Conservation (phyloP, 106 monocot genomes). For the Apostasia shenzhenica region DNA sequence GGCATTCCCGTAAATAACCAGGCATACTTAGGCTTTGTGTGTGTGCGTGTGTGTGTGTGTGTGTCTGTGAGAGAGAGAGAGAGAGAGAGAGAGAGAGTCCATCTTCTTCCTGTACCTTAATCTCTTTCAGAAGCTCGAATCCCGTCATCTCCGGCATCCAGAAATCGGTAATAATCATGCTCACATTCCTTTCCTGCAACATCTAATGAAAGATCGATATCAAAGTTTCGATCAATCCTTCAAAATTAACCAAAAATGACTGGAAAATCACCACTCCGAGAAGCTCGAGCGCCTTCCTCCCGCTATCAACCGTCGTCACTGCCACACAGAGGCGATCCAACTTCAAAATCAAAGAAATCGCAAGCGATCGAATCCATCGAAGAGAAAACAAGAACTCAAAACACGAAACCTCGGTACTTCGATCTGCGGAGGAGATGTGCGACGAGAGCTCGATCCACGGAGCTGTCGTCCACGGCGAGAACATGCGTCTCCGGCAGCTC, state of each 20-base stretch:
- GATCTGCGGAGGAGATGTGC: conserved; percentile 28
- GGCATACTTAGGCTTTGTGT: conserved; percentile 8
- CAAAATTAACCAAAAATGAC: neutral
- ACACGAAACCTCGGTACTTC: conserved; percentile 25
- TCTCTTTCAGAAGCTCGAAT: conserved; percentile 48
- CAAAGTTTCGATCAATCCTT: neutral
- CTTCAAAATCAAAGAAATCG: neutral
- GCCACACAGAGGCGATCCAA: neutral
- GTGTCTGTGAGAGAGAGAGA: neutral
- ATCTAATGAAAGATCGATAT: neutral
- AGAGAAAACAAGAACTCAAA: neutral
- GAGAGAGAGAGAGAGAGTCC: neutral
- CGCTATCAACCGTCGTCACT: conserved; percentile 79
- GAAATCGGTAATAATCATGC: conserved; percentile 82
- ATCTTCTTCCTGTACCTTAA: conserved; percentile 29
- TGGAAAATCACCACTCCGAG: conserved; percentile 24
- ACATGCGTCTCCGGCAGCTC: conserved; percentile 24
- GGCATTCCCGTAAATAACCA: conserved; percentile 36
- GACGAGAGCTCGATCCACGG: conserved; percentile 48
- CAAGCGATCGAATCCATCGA: neutral
- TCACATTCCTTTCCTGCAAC: conserved; percentile 35
- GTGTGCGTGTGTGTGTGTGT: neutral
- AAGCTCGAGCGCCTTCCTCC: conserved; percentile 49
- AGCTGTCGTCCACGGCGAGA: conserved; percentile 59
- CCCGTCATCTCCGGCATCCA: conserved; percentile 99